phyloP scores from a whole-genome alignment of 441 rosid species.

The Eutrema salsugineum region DNA sequence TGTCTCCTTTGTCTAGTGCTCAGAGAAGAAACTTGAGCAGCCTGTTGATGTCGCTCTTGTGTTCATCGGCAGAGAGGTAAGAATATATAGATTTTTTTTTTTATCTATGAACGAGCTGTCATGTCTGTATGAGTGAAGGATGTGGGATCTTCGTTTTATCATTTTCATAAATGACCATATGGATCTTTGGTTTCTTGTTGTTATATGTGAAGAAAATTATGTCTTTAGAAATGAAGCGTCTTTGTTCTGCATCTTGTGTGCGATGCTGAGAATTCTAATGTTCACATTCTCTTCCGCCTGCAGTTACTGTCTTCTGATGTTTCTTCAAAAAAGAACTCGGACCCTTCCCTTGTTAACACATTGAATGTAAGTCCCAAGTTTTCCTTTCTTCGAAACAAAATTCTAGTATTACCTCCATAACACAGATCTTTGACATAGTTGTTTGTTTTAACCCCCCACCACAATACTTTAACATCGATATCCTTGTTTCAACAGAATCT shows the following conservation, averaged over 20 bases:
- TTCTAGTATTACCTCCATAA: not conserved
- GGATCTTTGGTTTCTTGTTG: not conserved
- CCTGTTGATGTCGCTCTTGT: conserved; percentile 71
- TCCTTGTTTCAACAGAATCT: conserved; percentile 47
- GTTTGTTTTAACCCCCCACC: not conserved
- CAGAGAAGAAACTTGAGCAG: conserved; percentile 47
- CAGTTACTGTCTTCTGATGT: conserved; percentile 76
- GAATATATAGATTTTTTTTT: not conserved
- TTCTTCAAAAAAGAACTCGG: conserved; percentile 49
- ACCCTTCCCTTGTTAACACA: conserved; percentile 56
- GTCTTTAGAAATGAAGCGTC: not conserved
- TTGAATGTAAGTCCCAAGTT: conserved; percentile 51
- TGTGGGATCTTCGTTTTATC: not conserved
- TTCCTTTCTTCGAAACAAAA: not conserved
- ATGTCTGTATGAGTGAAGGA: not conserved
- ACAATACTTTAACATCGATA: not conserved
- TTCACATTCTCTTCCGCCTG: not conserved
- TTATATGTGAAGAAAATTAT: not conserved
- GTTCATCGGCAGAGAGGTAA: conserved; percentile 91
- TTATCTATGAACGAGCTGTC: not conserved
- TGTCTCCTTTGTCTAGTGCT: conserved; percentile 47
- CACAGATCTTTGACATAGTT: conserved; percentile 1
- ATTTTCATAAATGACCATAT: not conserved
- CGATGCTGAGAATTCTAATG: not conserved
- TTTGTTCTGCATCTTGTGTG: not conserved